Evolutionary conservation across 805 yeast genomes (phyloP).

Genomic region (Kuraishia capsulata): DNA sequence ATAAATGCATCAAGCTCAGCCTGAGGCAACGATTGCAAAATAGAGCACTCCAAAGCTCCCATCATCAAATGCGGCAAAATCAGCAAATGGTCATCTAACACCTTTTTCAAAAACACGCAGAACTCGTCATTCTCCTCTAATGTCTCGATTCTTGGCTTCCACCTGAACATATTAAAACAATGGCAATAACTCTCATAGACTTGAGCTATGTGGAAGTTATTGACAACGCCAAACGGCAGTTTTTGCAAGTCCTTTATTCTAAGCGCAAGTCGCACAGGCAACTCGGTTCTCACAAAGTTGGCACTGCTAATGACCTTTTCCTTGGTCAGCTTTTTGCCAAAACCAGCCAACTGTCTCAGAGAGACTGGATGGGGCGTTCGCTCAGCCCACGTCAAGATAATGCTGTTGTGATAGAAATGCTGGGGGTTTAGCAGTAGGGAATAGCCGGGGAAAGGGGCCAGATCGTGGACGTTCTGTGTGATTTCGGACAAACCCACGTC

Average conservation of each 20-base stretch:
- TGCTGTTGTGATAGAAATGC: conserved; percentile 81
- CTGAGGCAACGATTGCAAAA: conserved; percentile 48
- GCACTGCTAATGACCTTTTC: conserved; percentile 78
- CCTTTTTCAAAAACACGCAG: conserved; percentile 50
- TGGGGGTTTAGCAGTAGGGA: conserved; percentile 30
- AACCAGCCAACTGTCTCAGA: conserved; percentile 81
- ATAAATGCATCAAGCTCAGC: conserved; percentile 61
- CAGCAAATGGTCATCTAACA: conserved; percentile 71
- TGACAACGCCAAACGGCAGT: conserved; percentile 75
- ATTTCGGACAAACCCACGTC: conserved; percentile 1
- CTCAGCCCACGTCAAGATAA: conserved; percentile 51
- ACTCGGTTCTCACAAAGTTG: conserved; percentile 77
- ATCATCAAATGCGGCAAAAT: conserved; percentile 84
- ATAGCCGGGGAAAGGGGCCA: conserved; percentile 6
- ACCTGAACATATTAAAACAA: conserved; percentile 80
- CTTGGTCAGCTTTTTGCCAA: conserved; percentile 68
- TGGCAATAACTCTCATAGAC: conserved; percentile 86
- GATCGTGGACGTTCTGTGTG: conserved; percentile 2
- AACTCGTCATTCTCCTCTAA: conserved; percentile 70
- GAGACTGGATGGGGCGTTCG: conserved; percentile 83
- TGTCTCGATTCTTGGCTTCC: conserved; percentile 55
- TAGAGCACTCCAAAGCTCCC: conserved; percentile 83
- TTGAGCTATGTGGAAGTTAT: conserved; percentile 77
- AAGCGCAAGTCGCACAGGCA: conserved; percentile 78
- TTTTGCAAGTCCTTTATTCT: conserved; percentile 69